Conservation (phyloP, 192 early-diverging fungal species). For the Geosiphon pyriformis region DNA sequence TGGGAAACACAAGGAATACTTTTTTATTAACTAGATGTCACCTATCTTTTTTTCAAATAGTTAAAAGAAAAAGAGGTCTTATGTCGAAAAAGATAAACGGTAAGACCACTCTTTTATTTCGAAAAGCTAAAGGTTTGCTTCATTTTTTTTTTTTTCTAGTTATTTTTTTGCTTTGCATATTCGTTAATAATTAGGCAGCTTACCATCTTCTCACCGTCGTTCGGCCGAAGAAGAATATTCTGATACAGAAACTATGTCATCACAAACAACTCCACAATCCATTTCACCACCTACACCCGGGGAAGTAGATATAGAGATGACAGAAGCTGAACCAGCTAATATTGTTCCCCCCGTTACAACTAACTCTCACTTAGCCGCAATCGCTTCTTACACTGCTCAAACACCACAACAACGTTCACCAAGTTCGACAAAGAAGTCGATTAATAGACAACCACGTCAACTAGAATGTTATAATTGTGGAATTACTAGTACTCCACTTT, state of each 20-base stretch:
- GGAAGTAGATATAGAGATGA: slow-evolving; percentile 10
- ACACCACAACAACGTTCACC: background rate
- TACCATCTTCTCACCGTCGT: too few species aligned
- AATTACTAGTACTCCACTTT: slow-evolving; percentile 81
- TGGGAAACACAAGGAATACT: too few species aligned
- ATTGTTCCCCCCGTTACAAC: background rate
- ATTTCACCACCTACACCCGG: slow-evolving; percentile 21
- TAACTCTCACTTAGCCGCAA: background rate
- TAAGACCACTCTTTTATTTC: too few species aligned
- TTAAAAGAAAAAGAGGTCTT: too few species aligned
- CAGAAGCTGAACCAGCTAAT: background rate
- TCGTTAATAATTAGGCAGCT: too few species aligned
- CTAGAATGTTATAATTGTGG: slow-evolving; percentile 73
- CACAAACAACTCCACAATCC: slow-evolving; percentile 18
- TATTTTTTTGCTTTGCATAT: too few species aligned
- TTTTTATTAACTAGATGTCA: too few species aligned
- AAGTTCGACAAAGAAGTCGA: background rate
- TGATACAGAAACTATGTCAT: slow-evolving; percentile 6
- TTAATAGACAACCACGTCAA: slow-evolving; percentile 32
- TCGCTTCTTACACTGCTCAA: background rate
- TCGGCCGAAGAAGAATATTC: background rate
- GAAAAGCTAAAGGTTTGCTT: too few species aligned
- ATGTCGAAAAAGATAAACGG: too few species aligned
- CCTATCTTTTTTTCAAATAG: too few species aligned
- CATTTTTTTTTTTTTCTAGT: too few species aligned